These are phyloP conservation scores for Acanthochlamys bracteata DNA, from an alignment of 106 monocot species.

Conservation along the genomic window DNA sequence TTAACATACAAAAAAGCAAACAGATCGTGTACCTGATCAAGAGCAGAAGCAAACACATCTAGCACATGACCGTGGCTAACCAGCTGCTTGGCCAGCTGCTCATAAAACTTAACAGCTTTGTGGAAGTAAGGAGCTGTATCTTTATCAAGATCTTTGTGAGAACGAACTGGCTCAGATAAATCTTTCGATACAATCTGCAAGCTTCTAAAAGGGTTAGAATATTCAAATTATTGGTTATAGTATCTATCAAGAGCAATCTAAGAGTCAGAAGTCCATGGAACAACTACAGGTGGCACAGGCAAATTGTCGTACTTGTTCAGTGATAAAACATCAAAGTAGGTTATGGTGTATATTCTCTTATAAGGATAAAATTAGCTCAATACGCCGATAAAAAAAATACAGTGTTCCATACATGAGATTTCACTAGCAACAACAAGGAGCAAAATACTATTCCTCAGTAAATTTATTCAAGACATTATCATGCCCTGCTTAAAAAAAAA, in stretches of 20 bases:
- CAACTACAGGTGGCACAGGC: too few species aligned
- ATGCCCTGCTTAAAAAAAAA: too few species aligned
- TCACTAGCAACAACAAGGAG: too few species aligned
- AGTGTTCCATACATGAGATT: too few species aligned
- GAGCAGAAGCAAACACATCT: slow-evolving; percentile 95
- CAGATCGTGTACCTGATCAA: slow-evolving; percentile 66
- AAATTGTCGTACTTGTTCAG: too few species aligned
- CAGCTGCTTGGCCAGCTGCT: slow-evolving; percentile 82
- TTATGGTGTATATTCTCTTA: too few species aligned
- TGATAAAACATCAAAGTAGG: too few species aligned
- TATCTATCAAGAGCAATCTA: not conserved
- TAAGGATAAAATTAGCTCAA: too few species aligned
- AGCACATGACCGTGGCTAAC: slow-evolving; percentile 94
- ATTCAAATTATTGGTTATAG: not conserved
- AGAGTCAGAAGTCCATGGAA: too few species aligned
- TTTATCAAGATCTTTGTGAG: slow-evolving; percentile 98
- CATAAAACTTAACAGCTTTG: slow-evolving; percentile 97
- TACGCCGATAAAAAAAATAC: too few species aligned
- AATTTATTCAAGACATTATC: too few species aligned
- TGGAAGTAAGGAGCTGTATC: slow-evolving; percentile 91
- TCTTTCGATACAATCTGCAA: slow-evolving; percentile 97
- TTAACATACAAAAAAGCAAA: not conserved
- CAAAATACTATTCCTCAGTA: too few species aligned
- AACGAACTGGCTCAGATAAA: slow-evolving; percentile 88
- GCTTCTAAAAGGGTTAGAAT: not conserved